Percentiles rank a stretch among this genome's conserved stretches.
phyloP scores from a whole-genome alignment of 192 early-diverging fungal species.

The Coemansia sp. region DNA sequence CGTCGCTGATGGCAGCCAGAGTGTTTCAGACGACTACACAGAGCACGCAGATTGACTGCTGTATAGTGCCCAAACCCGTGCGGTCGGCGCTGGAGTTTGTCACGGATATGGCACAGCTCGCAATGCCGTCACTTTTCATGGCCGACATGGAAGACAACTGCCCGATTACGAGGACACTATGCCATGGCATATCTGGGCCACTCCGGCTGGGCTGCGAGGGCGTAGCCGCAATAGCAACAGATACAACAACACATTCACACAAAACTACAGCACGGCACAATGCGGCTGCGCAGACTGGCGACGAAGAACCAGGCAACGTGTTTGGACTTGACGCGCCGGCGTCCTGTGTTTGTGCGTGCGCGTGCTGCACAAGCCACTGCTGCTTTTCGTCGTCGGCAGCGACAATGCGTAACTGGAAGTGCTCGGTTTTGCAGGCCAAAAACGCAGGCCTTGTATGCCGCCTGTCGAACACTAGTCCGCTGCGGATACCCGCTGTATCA shows the following conservation, averaged over 20 bases:
- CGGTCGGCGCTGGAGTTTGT: conserved; percentile 33
- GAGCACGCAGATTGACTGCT: not conserved
- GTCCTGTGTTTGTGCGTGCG: conserved; percentile 24
- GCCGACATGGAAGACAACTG: conserved; percentile 9
- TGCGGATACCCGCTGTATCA: not conserved
- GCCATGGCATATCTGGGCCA: not conserved
- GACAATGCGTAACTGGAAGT: conserved; percentile 19
- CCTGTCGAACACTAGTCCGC: not conserved
- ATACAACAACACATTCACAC: not conserved
- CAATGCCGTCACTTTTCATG: conserved; percentile 45
- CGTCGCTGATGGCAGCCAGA: not conserved
- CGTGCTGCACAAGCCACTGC: conserved; percentile 19
- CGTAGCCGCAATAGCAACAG: not conserved
- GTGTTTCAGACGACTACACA: not conserved
- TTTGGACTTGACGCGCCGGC: conserved; percentile 23
- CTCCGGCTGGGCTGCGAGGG: not conserved
- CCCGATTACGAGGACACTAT: not conserved
- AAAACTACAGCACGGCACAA: not conserved
- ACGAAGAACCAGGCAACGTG: conserved; percentile 31
- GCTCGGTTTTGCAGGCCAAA: conserved; percentile 15
- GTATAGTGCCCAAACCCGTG: conserved; percentile 18
- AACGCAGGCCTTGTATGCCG: not conserved
- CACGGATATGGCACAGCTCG: conserved; percentile 37
- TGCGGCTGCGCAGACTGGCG: not conserved
- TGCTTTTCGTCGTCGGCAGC: conserved; percentile 30